phyloP scores from a whole-genome alignment of 495 filamentous ascomycete genomes.

The Pyrenopolyporus hunteri region DNA sequence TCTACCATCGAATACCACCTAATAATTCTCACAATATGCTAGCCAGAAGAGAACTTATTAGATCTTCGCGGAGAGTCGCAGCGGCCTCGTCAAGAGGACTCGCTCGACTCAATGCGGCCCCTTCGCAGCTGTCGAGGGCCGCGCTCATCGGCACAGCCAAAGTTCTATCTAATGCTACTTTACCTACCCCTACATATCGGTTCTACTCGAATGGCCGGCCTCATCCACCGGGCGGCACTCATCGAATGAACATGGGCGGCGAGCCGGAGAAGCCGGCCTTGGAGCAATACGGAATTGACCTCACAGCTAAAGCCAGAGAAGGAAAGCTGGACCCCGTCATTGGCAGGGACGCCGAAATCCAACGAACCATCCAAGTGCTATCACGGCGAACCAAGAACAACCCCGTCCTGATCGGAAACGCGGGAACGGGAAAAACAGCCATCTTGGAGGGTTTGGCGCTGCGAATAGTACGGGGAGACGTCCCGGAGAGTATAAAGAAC shows the following conservation, averaged over 20 bases:
- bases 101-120: constrained; percentile 28
- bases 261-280: constrained; percentile 82
- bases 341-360: constrained; percentile 87
- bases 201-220: constrained; percentile 78
- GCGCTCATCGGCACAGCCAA: constrained; percentile 27
- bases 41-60: constrained; percentile 45
- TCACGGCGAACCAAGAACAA: constrained; percentile 97
- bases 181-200: constrained; percentile 50
- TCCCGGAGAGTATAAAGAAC: constrained; percentile 95
- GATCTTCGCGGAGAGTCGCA: constrained; percentile 46
- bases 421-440: constrained; percentile 95
- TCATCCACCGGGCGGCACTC: constrained; percentile 87
- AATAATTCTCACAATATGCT: constrained; percentile 42
- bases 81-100: constrained; percentile 41
- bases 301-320: constrained; percentile 82
- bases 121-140: constrained; percentile 37
- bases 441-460: constrained; percentile 92
- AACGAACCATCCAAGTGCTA: constrained; percentile 91
- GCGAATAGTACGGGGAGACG: constrained; percentile 88
- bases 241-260: constrained; percentile 87
- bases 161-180: constrained; percentile 16
- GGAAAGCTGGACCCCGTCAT: constrained; percentile 97
- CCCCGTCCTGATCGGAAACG: constrained; percentile 88
- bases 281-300: constrained; percentile 88
- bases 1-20: background rate